Conservation (phyloP, 1,139 yeast genomes). For the Pichia sp. region DNA sequence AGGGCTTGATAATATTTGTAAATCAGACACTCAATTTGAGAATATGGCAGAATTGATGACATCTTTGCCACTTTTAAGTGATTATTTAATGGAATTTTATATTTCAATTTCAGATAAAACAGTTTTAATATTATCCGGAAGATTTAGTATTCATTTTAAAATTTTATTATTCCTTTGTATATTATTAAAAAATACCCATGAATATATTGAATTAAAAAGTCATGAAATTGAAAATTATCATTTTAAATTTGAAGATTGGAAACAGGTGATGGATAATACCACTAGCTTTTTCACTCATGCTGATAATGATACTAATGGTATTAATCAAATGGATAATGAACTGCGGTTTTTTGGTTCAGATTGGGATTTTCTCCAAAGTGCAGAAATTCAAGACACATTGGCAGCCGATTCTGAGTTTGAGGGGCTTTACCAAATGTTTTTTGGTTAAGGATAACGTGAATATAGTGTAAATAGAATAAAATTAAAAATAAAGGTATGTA, state of each 20-base stretch:
- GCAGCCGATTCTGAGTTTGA: slow-evolving; percentile 1
- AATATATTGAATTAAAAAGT: background rate
- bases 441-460: background rate
- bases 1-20: slow-evolving; percentile 1
- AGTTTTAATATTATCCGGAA: slow-evolving; percentile 10
- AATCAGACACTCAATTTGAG: background rate
- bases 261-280: slow-evolving; percentile 6
- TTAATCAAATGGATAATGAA: background rate
- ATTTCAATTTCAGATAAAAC: slow-evolving; percentile 5
- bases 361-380: slow-evolving; percentile 6
- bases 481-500: background rate
- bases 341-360: background rate
- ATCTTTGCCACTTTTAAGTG: slow-evolving; percentile 10
- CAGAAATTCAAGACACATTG: background rate
- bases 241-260: slow-evolving; percentile 8
- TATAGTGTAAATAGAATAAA: background rate
- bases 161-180: slow-evolving; percentile 16
- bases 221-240: background rate
- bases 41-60: slow-evolving; percentile 3
- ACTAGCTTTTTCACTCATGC: background rate
- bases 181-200: slow-evolving; percentile 14
- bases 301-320: background rate
- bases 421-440: slow-evolving; percentile 3
- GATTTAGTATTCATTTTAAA: slow-evolving; percentile 16
- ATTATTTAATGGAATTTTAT: slow-evolving; percentile 16